Conservation (phyloP, 176 grass and related monocot genomes). For the Microstegium vimineum region DNA sequence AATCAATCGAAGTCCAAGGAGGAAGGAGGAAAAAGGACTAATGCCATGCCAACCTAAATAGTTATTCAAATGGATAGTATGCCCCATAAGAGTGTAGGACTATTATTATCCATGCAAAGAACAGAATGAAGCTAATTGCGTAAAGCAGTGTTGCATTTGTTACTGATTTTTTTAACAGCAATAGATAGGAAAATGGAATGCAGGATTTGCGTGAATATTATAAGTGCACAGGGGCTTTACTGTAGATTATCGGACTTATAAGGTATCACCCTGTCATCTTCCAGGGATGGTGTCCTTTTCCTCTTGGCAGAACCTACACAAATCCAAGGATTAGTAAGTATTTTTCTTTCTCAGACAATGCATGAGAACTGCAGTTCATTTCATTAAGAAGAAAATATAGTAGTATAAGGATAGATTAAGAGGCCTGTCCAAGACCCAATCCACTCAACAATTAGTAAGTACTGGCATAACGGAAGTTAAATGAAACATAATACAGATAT, state of each 20-base stretch:
- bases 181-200: background rate
- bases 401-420: background rate
- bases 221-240: constrained; percentile 34
- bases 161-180: background rate
- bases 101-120: background rate
- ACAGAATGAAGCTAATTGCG: background rate
- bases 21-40: background rate
- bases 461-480: constrained; percentile 1
- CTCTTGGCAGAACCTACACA: constrained; percentile 64
- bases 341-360: background rate
- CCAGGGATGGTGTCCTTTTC: constrained; percentile 55
- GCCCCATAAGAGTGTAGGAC: background rate
- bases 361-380: background rate
- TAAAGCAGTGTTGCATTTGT: background rate
- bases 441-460: constrained; percentile 14
- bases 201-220: background rate
- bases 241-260: constrained; percentile 47
- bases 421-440: background rate
- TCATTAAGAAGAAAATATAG: background rate
- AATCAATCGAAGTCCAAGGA: background rate
- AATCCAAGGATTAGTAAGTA: background rate
- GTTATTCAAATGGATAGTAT: background rate
- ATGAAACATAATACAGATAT: constrained; percentile 6
- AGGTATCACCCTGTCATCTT: constrained; percentile 44
- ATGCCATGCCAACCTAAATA: constrained; percentile 1